phyloP scores from a whole-genome alignment of 2,329 filamentous ascomycete species.

The Colletotrichum echinochloae region DNA sequence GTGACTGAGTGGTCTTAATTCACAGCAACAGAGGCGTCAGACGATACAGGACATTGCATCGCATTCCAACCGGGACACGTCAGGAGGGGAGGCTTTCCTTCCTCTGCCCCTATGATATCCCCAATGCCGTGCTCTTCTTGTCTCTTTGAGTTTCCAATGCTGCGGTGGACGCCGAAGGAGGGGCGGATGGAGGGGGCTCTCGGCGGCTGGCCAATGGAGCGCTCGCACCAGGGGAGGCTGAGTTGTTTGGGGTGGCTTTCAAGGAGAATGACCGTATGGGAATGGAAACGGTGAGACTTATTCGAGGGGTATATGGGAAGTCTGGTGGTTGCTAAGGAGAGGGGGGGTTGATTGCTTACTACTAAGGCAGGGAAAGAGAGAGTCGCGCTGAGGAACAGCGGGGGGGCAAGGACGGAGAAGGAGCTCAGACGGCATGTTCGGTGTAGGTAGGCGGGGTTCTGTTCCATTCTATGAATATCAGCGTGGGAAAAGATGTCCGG shows the following conservation, averaged over 20 bases:
- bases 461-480: slow-evolving; percentile 10
- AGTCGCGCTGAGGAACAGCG: slow-evolving; percentile 12
- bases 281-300: slow-evolving; percentile 14
- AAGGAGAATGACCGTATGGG: not conserved
- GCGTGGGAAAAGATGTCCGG: slow-evolving; percentile 8
- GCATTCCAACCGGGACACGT: slow-evolving; percentile 11
- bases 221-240: not conserved
- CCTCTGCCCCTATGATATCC: not conserved
- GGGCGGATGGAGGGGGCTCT: not conserved
- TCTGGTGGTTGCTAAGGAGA: not conserved
- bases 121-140: slow-evolving; percentile 15
- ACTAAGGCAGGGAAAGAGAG: not conserved
- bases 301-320: not conserved
- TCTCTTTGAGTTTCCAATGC: not conserved
- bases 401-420: not conserved
- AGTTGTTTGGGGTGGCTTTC: not conserved
- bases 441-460: slow-evolving; percentile 4
- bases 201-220: slow-evolving; percentile 18
- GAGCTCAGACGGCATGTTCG: slow-evolving; percentile 13
- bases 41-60: slow-evolving; percentile 17
- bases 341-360: not conserved
- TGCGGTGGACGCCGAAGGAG: slow-evolving; percentile 10
- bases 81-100: not conserved
- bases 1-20: not conserved
- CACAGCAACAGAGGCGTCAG: not conserved